Percentiles rank a stretch among this genome's conserved stretches.
phyloP scores from a whole-genome alignment of 164 flowering plant species.

The Warburgia ugandensis region DNA sequence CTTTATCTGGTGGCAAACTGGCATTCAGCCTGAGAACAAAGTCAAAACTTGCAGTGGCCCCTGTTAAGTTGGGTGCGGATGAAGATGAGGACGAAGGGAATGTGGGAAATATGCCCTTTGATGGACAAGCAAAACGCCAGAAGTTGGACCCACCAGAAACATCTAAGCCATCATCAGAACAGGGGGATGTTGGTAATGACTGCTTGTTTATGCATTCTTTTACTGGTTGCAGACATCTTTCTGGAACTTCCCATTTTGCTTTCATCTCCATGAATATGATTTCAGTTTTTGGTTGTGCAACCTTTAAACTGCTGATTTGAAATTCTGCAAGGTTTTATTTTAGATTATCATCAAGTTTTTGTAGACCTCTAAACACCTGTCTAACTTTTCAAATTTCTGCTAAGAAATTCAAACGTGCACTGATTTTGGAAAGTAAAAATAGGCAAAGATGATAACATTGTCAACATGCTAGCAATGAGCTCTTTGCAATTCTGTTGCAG shows the following conservation, averaged over 20 bases:
- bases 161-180: constrained; percentile 27
- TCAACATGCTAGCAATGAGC: too few relatives aligned
- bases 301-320: too few relatives aligned
- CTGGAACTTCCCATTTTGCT: background rate
- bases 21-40: constrained; percentile 99
- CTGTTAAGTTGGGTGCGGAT: constrained; percentile 74
- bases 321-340: too few relatives aligned
- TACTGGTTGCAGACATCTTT: constrained; percentile 7
- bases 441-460: too few relatives aligned
- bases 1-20: constrained; percentile 76
- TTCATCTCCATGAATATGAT: too few relatives aligned
- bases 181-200: constrained; percentile 80
- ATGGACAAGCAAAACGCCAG: constrained; percentile 51
- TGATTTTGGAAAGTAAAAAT: too few relatives aligned
- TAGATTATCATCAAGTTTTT: too few relatives aligned
- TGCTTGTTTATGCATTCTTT: constrained; percentile 22
- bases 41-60: constrained; percentile 71
- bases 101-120: constrained; percentile 28
- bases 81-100: constrained; percentile 68
- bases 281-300: too few relatives aligned
- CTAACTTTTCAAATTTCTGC: too few relatives aligned
- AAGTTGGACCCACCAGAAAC: constrained; percentile 42
- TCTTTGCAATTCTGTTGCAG: too few relatives aligned
- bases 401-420: too few relatives aligned
- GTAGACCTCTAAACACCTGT: too few relatives aligned